Conservation (phyloP, 805 yeast species). For the Hanseniaspora lachancei region DNA sequence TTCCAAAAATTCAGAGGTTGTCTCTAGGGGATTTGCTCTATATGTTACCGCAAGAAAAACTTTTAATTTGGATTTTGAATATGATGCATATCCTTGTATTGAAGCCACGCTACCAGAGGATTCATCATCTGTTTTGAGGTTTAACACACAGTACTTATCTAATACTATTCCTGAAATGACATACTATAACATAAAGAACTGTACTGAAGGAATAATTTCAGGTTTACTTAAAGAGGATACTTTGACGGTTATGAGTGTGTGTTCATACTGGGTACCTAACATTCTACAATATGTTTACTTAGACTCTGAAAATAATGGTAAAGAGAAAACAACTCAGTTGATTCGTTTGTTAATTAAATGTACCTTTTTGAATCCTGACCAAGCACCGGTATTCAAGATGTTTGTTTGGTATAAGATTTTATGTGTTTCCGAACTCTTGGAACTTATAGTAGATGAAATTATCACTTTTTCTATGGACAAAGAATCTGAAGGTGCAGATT, state of each 20-base stretch:
- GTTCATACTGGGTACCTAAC: conserved; percentile 66
- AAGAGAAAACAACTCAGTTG: conserved; percentile 45
- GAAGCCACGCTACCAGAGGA: conserved; percentile 59
- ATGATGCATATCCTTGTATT: conserved; percentile 39
- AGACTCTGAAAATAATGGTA: conserved; percentile 44
- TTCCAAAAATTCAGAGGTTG: conserved; percentile 43
- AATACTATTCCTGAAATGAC: conserved; percentile 45
- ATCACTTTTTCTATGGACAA: conserved; percentile 62
- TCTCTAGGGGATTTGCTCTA: conserved; percentile 50
- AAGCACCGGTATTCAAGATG: conserved; percentile 42
- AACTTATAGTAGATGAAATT: conserved; percentile 56
- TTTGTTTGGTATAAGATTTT: conserved; percentile 58
- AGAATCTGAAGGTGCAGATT: conserved; percentile 60
- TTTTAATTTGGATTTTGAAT: conserved; percentile 48
- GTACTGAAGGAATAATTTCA: conserved; percentile 20
- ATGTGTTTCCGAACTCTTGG: conserved; percentile 44
- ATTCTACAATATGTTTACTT: conserved; percentile 45
- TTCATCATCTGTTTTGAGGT: conserved; percentile 40
- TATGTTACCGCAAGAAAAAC: conserved; percentile 49
- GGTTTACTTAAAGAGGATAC: conserved; percentile 18
- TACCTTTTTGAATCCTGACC: conserved; percentile 37
- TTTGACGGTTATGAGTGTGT: conserved; percentile 20
- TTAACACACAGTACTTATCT: conserved; percentile 32
- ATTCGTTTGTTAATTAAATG: conserved; percentile 50
- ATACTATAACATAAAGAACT: conserved; percentile 34